Evolutionary conservation across 2,329 filamentous ascomycete species (phyloP), one percentile per base, ranked within the genome.

Genomic region (Diplocarpon rosae): DNA sequence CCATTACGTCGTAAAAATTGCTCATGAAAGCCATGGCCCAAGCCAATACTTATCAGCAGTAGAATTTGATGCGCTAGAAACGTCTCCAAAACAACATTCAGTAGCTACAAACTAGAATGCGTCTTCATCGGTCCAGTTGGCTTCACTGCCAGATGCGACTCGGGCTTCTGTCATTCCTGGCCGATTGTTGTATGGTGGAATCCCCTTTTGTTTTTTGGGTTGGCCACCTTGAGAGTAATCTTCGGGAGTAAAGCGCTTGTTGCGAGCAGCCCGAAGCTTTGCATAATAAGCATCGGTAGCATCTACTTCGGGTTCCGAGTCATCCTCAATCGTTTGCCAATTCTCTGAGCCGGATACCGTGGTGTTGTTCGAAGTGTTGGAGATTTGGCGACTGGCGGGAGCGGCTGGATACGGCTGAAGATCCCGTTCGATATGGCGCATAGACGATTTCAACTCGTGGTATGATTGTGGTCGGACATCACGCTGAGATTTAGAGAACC

Each of bases 311-410:
- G 81, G 77, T 57, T 87, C 82, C 49, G 83, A 87, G 53, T 75
- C 78, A 62, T 94, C 86, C 56, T 92, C 89, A 57, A 92, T 96
- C 9, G 89, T 95, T 65, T 96, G 90, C 90, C 90, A 96, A 63
- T 96, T 96, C 65, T 96, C 90, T 3, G 86, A 94, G 1, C 85
- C 86, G 5, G 85, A 87, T 20, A 84, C 72, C 16, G 72, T 73
- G 16, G 72, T 73, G n/a, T 67, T 68, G 16, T 69, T 66, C 2
- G 85, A 89, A 1, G 82, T 81, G 52, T 79, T 79, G 6, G 82
- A 86, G 13, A 83, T 80, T 56, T 90, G 85, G 38, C 86, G 71
- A 49, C 68, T 71, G 17, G 56, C 47, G 36, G 59, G 56, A 15
- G 56, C 54, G 16, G 49, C 39, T 32, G 56, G 46, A 48, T 57